Base-by-base conservation (phyloP, 2,329 filamentous ascomycete genomes). In the Pestalotiopsis sp. region DNA sequence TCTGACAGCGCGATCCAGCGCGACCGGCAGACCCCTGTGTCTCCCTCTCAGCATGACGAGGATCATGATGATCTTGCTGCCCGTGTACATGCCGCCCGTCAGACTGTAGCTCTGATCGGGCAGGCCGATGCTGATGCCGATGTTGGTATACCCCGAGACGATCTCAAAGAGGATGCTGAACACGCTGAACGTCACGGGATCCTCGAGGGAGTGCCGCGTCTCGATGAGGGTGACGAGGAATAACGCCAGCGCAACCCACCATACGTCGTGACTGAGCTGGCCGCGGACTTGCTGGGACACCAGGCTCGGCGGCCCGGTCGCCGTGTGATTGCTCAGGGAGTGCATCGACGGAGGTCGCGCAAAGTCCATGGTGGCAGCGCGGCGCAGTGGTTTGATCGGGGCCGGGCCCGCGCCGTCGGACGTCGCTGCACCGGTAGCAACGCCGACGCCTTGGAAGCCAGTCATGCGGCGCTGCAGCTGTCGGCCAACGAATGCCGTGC, bases 251-350 rank as follows among this genome's bases (percentile, higher is more conserved):
- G 88, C 85, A 14, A 91, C 83, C 83, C 86, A 90, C 89, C 89
- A 91, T 12, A 91, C 80, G 73, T 91, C 89, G 75, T 91, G 89
- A 9, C 87, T 86, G 2, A 91, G 82, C 73, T 91, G 89, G 17
- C 85, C 84, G 38, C 86, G 85, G 13, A 91, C 80, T 74, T 91
- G 88, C 68, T 86, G 82, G 69, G 82, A 83, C 66, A 88, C 81
- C 74, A 87, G 87, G 74, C 81, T 83, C 0, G 64, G 64, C 1
- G 64, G 64, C 0, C 64, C 64, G 3, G 64, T 66, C 4, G 64
- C 45, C 14, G 41, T 12, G 49, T 66, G 64, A n/a, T 66, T 66
- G 27, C 57, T 45, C 25, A 66, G 64, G 45, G 64, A 66, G 64
- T 66, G 64, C 27, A 57, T 45, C 20, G 64, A 66, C 11, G 64